phyloP scores from a whole-genome alignment of 768 basidiomycete species.

The Terana coerulea region DNA sequence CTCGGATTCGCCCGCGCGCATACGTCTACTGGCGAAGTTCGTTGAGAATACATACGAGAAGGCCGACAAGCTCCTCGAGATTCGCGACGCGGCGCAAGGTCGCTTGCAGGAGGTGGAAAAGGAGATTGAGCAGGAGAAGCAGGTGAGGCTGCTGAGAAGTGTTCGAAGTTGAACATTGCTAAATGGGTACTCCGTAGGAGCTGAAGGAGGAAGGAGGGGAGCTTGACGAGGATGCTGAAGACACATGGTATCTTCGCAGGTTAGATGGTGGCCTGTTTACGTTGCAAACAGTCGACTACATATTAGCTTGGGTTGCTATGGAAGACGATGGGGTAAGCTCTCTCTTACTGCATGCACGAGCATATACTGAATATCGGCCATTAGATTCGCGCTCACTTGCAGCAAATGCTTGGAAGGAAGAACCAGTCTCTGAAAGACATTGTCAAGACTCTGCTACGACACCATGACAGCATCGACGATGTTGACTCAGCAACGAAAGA shows the following conservation, averaged over 20 bases:
- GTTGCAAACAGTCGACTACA: constrained; percentile 89
- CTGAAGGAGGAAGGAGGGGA: constrained; percentile 54
- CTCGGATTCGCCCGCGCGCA: constrained; percentile 76
- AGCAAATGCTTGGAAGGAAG: constrained; percentile 72
- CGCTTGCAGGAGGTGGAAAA: constrained; percentile 59
- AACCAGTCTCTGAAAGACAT: constrained; percentile 70
- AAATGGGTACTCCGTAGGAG: constrained; percentile 35
- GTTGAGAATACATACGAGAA: constrained; percentile 93
- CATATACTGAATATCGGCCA: not conserved
- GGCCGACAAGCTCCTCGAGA: constrained; percentile 87
- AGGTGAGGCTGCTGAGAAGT: constrained; percentile 37
- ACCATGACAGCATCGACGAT: constrained; percentile 70
- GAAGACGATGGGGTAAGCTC: constrained; percentile 92
- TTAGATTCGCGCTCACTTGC: constrained; percentile 75
- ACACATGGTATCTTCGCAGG: constrained; percentile 79
- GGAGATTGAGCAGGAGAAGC: constrained; percentile 67
- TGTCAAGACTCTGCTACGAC: constrained; percentile 64
- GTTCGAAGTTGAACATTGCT: not conserved
- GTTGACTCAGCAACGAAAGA: constrained; percentile 35
- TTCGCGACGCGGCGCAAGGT: constrained; percentile 65
- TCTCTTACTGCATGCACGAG: not conserved
- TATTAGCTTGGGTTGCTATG: constrained; percentile 93
- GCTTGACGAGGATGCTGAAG: constrained; percentile 58
- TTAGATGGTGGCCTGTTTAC: constrained; percentile 87
- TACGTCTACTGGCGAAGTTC: constrained; percentile 88